Percentiles rank a stretch among this genome's conserved stretches.
phyloP scores from a whole-genome alignment of 257 asterid species.

The Capsicum baccatum region DNA sequence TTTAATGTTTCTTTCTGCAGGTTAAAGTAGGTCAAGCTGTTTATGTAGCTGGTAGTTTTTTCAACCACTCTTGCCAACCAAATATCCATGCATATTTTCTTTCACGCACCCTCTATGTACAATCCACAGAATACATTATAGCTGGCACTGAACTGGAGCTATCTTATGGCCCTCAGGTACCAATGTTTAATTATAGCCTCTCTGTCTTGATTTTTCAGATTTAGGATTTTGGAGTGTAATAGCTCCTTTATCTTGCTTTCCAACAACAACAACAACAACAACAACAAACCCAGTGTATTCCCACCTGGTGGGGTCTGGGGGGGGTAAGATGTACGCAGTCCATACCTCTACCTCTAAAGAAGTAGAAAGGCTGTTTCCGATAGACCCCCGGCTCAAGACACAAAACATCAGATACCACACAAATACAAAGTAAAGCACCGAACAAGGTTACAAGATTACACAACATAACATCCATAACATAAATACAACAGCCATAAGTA shows the following conservation, averaged over 20 bases:
- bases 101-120: conserved; percentile 80
- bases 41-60: conserved; percentile 76
- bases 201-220: conserved; percentile 5
- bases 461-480: no score
- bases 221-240: conserved; percentile 26
- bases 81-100: conserved; percentile 79
- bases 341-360: no score
- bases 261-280: no score
- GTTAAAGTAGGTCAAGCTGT: conserved; percentile 94
- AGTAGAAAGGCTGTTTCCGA: no score
- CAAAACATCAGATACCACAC: no score
- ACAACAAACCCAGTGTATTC: no score
- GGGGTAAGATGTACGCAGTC: no score
- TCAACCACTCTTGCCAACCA: conserved; percentile 95
- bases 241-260: background rate
- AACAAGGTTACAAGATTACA: no score
- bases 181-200: conserved; percentile 12
- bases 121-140: conserved; percentile 68
- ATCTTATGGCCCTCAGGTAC: conserved; percentile 87
- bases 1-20: conserved; percentile 46
- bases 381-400: no score
- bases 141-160: conserved; percentile 77
- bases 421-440: no score
- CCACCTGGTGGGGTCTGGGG: no score
- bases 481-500: no score